Conservation (phyloP, 2,329 filamentous ascomycete species). For the Paraphoma sp. region DNA sequence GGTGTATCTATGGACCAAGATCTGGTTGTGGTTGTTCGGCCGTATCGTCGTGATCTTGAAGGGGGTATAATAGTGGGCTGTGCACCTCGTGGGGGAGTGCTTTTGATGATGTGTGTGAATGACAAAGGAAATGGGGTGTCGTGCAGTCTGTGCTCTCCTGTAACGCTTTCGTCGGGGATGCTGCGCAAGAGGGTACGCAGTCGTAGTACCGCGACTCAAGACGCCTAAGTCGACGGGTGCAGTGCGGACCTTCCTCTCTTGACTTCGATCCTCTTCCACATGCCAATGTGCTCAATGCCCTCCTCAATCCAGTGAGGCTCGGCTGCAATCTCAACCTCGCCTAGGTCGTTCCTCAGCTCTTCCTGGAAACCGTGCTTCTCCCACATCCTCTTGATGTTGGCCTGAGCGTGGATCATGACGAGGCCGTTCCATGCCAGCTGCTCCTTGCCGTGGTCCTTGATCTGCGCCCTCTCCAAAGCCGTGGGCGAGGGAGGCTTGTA, state of each 20-base stretch:
- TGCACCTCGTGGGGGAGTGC: neutral
- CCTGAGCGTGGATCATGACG: conserved; percentile 81
- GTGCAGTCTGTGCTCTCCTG: too few species aligned
- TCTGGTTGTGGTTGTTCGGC: neutral
- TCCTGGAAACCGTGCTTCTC: conserved; percentile 77
- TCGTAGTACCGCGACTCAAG: too few species aligned
- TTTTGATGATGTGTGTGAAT: neutral
- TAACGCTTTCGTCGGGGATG: too few species aligned
- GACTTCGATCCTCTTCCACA: conserved; percentile 67
- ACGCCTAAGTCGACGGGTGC: neutral
- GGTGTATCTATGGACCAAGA: neutral
- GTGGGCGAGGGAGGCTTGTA: conserved; percentile 48
- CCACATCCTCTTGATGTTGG: conserved; percentile 70
- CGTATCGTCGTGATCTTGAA: conserved; percentile 1
- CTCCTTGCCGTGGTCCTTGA: conserved; percentile 52
- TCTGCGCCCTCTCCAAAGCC: conserved; percentile 50
- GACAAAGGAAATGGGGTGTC: neutral
- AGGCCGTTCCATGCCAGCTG: conserved; percentile 72
- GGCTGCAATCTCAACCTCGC: conserved; percentile 36
- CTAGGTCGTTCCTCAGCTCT: conserved; percentile 67
- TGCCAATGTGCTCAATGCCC: conserved; percentile 83
- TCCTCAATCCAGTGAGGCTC: conserved; percentile 74
- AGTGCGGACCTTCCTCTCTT: conserved; percentile 27
- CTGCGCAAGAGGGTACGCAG: too few species aligned
- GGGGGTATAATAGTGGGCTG: neutral